Base-by-base conservation (phyloP, 2,329 filamentous ascomycete species). In the Sarocladium strictum region DNA sequence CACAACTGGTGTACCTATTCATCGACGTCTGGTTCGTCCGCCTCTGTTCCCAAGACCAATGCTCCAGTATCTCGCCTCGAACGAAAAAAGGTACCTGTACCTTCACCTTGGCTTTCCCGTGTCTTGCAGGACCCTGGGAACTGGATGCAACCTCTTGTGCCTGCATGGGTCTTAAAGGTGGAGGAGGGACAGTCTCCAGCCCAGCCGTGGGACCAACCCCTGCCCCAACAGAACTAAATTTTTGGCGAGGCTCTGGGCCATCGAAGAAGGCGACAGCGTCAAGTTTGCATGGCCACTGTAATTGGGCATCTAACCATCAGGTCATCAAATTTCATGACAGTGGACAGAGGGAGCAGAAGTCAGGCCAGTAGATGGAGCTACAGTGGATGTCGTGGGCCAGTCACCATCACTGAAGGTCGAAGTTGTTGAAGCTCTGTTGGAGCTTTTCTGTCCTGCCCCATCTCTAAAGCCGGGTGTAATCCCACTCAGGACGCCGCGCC, bases 181-280 rank as follows among this genome's bases (percentile, higher is more conserved):
- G 29, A 7, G 29, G 29, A 32, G 47, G 47, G 35, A 53, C 37
- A 54, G 40, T 26, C n/a, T 54, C 40, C 52, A 54, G 26, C 37
- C 19, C 37, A 54, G 24, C 15, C 37, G 19, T 54, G 37, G 29
- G 38, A 54, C 35, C 40, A 49, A 47, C 40, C 53, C 38, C 38
- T 64, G 62, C 65, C 66, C 66, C 67, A 68, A 66, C 67, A 68
- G 62, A 65, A 60, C 57, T 59, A 62, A 63, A 63, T 56, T 61
- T 63, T 67, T 61, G 65, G 59, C 63, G 62, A 54, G 33, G 32
- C 50, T 38, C 15, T 35, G 29, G 47, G 47, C 27, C 17, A 47
- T 15, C 15, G 43, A n/a, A 47, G 43, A 24, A 47, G 43, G 23
- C 24, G 43, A 47, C 5, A 47, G 43, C 43, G 27, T 17, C 23